Evolutionary conservation across 257 asterid genomes (phyloP).

Genomic region (Nicotiana noctiflora): DNA sequence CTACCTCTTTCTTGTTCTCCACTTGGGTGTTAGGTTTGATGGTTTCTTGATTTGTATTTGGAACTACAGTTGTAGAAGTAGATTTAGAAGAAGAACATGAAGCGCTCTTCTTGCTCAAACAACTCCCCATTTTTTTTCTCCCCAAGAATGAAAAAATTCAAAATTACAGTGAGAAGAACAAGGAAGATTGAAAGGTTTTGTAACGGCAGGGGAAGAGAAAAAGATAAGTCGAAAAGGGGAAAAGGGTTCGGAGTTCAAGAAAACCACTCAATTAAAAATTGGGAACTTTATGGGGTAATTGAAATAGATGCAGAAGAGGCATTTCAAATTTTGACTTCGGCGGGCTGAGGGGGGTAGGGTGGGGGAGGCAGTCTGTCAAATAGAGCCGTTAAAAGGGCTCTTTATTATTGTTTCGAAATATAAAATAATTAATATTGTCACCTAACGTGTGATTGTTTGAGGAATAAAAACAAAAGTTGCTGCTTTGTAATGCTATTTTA

Average conservation of each 20-base stretch:
- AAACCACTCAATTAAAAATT: conserved; percentile 33
- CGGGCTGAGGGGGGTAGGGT: conserved; percentile 11
- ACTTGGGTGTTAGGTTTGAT: conserved; percentile 21
- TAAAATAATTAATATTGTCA: conserved; percentile 24
- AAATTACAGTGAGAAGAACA: background rate
- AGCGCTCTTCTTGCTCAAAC: conserved; percentile 81
- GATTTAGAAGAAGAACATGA: conserved; percentile 25
- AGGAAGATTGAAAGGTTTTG: conserved; percentile 3
- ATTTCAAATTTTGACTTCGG: conserved; percentile 51
- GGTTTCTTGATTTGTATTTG: conserved; percentile 29
- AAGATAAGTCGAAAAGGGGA: conserved; percentile 21
- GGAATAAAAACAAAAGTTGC: background rate
- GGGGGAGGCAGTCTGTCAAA: conserved; percentile 25
- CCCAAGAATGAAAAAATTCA: conserved; percentile 9
- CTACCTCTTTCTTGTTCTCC: conserved; percentile 37
- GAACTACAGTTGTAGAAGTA: conserved; percentile 20
- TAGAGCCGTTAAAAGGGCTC: conserved; percentile 48
- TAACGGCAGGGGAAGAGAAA: conserved; percentile 15
- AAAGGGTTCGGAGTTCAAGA: conserved; percentile 45
- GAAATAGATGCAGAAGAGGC: conserved; percentile 21
- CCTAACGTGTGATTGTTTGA: background rate
- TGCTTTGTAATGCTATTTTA: background rate
- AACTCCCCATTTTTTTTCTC: conserved; percentile 59
- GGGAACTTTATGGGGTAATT: conserved; percentile 26
- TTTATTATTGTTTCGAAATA: background rate